phyloP scores from a whole-genome alignment of 129 eudicot genomes.

The Pseudognaphalium luteoalbum region DNA sequence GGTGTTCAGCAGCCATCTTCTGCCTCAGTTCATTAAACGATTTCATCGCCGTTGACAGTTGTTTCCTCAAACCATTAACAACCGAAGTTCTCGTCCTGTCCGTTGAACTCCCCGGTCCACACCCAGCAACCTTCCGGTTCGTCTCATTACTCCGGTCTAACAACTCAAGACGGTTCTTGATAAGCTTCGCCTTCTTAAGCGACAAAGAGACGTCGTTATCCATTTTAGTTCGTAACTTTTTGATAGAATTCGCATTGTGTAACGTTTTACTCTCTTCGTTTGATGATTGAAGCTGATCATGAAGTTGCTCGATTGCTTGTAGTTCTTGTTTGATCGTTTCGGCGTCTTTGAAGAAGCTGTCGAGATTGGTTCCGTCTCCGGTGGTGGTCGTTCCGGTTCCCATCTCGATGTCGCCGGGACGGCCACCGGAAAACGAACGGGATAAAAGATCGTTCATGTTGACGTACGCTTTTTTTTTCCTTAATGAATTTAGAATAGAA shows the following conservation, averaged over 20 bases:
- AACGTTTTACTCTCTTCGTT: conserved; percentile 68
- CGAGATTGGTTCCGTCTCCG: conserved; percentile 38
- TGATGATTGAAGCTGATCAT: conserved; percentile 51
- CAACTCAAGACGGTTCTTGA: conserved; percentile 56
- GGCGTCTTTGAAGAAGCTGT: conserved; percentile 63
- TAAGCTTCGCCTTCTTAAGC: conserved; percentile 57
- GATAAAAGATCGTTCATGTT: conserved; percentile 77
- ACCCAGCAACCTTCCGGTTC: conserved; percentile 57
- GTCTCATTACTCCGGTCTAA: conserved; percentile 57
- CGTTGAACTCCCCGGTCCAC: conserved; percentile 77
- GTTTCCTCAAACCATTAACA: conserved; percentile 60
- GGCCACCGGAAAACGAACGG: conserved; percentile 48
- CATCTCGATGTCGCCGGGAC: conserved; percentile 46
- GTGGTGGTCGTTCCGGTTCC: conserved; percentile 13
- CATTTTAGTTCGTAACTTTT: conserved; percentile 51
- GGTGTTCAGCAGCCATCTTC: conserved; percentile 53
- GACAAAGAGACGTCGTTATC: conserved; percentile 54
- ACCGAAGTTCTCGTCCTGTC: conserved; percentile 72
- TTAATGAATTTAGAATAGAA: not conserved
- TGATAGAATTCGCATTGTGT: conserved; percentile 64
- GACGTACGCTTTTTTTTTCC: not conserved
- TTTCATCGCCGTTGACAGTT: conserved; percentile 39
- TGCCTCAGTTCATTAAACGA: conserved; percentile 50
- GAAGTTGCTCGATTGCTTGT: conserved; percentile 44
- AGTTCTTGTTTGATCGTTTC: conserved; percentile 60